Percentiles rank a stretch among this genome's conserved stretches.
These are phyloP conservation scores for Termitomyces sp. DNA, from an alignment of 1,284 basidiomycete species.

Conservation along the genomic window DNA sequence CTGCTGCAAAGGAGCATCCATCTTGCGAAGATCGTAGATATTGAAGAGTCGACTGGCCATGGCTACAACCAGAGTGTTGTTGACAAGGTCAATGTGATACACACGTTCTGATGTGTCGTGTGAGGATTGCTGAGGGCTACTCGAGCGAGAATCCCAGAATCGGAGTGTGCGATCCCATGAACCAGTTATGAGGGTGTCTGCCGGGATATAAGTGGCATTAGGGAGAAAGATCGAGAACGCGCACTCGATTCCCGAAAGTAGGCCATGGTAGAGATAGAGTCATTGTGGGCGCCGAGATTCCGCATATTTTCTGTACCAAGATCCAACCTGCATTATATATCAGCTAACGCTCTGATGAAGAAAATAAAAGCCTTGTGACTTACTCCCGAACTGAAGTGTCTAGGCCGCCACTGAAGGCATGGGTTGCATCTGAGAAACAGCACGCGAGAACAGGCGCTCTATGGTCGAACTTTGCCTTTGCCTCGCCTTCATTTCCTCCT, in stretches of 20 bases:
- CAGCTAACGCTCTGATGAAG: not conserved
- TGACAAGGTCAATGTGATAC: slow-evolving; percentile 75
- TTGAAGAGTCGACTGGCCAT: slow-evolving; percentile 87
- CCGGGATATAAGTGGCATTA: slow-evolving; percentile 7
- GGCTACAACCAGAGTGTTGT: slow-evolving; percentile 77
- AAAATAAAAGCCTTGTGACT: slow-evolving; percentile 20
- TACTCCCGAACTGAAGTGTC: slow-evolving; percentile 72
- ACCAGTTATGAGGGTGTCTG: slow-evolving; percentile 75
- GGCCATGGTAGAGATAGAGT: slow-evolving; percentile 60
- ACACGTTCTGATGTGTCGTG: slow-evolving; percentile 77
- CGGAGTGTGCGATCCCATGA: slow-evolving; percentile 89
- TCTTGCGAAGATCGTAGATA: slow-evolving; percentile 80
- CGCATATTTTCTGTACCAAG: slow-evolving; percentile 55
- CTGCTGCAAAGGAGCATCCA: slow-evolving; percentile 68
- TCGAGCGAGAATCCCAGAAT: slow-evolving; percentile 79
- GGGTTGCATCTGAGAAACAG: slow-evolving; percentile 57
- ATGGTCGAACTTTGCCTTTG: slow-evolving; percentile 73
- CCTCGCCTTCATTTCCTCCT: slow-evolving; percentile 36
- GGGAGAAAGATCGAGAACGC: slow-evolving; percentile 19
- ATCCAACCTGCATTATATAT: slow-evolving; percentile 45
- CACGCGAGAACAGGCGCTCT: slow-evolving; percentile 69
- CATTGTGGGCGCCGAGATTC: slow-evolving; percentile 62
- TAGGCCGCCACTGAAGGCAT: slow-evolving; percentile 70
- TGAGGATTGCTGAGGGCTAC: slow-evolving; percentile 54
- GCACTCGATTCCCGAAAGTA: slow-evolving; percentile 51